Evolutionary conservation across 2,329 filamentous ascomycete genomes (phyloP), one percentile per base, ranked within the genome.

Genomic region (Colletotrichum acutatum): DNA sequence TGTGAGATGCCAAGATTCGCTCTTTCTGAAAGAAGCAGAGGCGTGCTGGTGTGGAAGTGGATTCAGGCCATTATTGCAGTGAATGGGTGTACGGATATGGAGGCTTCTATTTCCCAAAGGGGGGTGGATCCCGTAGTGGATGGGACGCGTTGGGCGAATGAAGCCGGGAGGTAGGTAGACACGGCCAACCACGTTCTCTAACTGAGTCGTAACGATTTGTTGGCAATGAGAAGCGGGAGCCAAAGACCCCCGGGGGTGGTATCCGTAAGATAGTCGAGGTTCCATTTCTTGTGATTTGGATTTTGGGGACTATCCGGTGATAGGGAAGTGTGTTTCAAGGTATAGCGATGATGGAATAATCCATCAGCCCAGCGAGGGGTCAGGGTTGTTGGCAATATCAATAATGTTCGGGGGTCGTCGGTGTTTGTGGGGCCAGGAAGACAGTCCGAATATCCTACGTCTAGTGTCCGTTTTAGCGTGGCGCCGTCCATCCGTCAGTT

Each of bases 21-120:
- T 24, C 2, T 22, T 62, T 30, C 58, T 54, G 34, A 30, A 63
- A 34, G 28, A 34, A 52, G 37, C 22, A 68, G 26, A 46, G 46
- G 26, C n/a, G 60, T 49, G 68, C 26, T 14, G 46, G 16, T 26
- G 37, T 54, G 59, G 28, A 58, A 63, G 37, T 59, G 37, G 42
- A 24, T 30, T 37, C 69, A 68, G 53, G 69, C 65, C 69, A 68
- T 59, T 3, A 34, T 68, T 72, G 65, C 69, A 68, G 69, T 68
- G 69, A 54, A 72, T 24, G 30, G 32, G 30, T 49, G 66, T 46
- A 64, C 24, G 59, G 52, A 24, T 46, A 64, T 32, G 59, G 52
- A 24, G 14, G 56, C 54, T 42, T 59, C 32, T 11, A 34, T 34
- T 34, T 16, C 16, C 22, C 12, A 53, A 62, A 24, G 3, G 24